A percentile compares a stretch with the other conserved stretches of the same genome.
phyloP scores from a whole-genome alignment of 345 rosid species.

The Hibiscus tridactylites region DNA sequence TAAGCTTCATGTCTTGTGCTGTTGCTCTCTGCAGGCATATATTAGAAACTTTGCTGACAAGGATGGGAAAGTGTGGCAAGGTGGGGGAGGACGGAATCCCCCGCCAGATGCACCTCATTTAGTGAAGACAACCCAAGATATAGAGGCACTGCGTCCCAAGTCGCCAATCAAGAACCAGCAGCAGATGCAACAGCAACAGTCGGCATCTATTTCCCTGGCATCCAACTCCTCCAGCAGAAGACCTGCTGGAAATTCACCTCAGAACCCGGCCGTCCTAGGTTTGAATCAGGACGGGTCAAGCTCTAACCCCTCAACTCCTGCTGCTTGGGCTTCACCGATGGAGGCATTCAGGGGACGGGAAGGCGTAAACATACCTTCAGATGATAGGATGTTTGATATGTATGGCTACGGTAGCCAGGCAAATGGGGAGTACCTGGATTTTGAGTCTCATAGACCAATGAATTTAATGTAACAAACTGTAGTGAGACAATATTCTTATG shows the following conservation, averaged over 20 bases:
- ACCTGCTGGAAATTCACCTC: constrained; percentile 63
- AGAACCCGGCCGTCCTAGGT: constrained; percentile 39
- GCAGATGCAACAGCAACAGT: constrained; percentile 53
- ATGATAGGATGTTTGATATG: constrained; percentile 46
- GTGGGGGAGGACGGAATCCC: constrained; percentile 94
- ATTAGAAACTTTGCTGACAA: constrained; percentile 65
- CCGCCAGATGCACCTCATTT: constrained; percentile 92
- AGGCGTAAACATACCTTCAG: constrained; percentile 26
- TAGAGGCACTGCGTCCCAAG: constrained; percentile 81
- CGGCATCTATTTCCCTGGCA: constrained; percentile 56
- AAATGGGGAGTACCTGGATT: constrained; percentile 35
- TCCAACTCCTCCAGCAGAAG: constrained; percentile 57
- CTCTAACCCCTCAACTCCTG: constrained; percentile 55
- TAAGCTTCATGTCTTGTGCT: not conserved
- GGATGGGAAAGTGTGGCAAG: constrained; percentile 98
- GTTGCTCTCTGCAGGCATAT: constrained; percentile 47
- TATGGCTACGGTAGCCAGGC: constrained; percentile 40
- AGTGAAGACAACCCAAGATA: constrained; percentile 75
- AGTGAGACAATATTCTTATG: not conserved
- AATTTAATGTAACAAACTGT: constrained; percentile 30
- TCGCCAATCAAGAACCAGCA: constrained; percentile 99
- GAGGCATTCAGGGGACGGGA: constrained; percentile 64
- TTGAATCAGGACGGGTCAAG: constrained; percentile 58
- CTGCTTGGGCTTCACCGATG: constrained; percentile 51
- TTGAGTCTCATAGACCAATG: constrained; percentile 41